Evolutionary conservation across 768 basidiomycete species (phyloP).

Genomic region (Xerocomellus dryophilus): DNA sequence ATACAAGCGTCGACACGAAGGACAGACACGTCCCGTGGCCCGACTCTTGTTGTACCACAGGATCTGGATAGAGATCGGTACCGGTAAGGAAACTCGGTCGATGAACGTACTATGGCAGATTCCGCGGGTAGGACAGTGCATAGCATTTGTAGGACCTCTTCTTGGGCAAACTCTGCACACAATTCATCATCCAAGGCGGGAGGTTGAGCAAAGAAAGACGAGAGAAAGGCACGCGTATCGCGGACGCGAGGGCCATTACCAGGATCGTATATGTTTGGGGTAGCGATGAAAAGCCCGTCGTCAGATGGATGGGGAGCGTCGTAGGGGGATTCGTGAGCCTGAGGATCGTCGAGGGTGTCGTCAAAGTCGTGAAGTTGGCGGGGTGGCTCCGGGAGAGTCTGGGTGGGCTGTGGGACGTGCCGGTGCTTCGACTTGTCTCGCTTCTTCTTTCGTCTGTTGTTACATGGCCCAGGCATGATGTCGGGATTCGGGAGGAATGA

Average conservation of each 20-base stretch:
- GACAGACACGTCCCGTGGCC: slow-evolving; percentile 65
- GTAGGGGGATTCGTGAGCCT: slow-evolving; percentile 1
- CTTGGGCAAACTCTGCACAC: slow-evolving; percentile 75
- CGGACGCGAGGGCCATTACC: slow-evolving; percentile 78
- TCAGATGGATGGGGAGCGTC: slow-evolving; percentile 1
- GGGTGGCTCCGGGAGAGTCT: background rate
- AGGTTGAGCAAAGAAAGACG: slow-evolving; percentile 64
- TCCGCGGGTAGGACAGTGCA: slow-evolving; percentile 67
- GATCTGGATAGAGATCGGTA: slow-evolving; percentile 42
- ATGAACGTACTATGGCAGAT: slow-evolving; percentile 55
- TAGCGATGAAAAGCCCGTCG: slow-evolving; percentile 30
- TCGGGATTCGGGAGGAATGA: background rate
- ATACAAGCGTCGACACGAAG: slow-evolving; percentile 73
- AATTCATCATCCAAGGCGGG: slow-evolving; percentile 61
- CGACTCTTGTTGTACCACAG: slow-evolving; percentile 88
- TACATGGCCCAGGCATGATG: slow-evolving; percentile 63
- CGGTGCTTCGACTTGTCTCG: slow-evolving; percentile 34
- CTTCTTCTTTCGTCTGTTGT: slow-evolving; percentile 47
- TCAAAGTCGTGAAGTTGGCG: slow-evolving; percentile 1
- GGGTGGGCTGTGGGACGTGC: background rate
- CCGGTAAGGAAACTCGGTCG: background rate
- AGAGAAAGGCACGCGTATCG: slow-evolving; percentile 61
- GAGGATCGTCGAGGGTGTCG: slow-evolving; percentile 7
- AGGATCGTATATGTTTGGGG: slow-evolving; percentile 71
- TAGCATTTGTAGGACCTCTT: slow-evolving; percentile 74